Conservation (phyloP, 169 alveolate genomes). For the Plasmodium relictum region DNA sequence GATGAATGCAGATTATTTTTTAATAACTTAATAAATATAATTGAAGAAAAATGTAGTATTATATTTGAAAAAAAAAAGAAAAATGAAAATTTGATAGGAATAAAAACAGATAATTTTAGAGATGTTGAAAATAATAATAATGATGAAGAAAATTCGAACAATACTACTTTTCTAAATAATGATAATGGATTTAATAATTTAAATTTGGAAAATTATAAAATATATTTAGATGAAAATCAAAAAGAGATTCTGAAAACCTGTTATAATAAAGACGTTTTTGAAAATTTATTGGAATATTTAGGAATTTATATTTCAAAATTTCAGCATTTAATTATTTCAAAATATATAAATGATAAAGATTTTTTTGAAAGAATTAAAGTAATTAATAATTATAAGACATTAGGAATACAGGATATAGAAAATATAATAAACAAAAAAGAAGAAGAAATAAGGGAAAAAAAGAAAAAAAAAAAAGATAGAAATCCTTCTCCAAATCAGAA, state of each 20-base stretch:
- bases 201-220: slow-evolving; percentile 18
- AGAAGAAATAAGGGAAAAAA: slow-evolving; percentile 44
- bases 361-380: slow-evolving; percentile 30
- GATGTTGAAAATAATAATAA: neutral
- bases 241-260: slow-evolving; percentile 15
- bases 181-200: neutral
- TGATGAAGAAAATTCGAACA: neutral
- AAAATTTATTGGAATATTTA: slow-evolving; percentile 8
- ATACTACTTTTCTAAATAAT: neutral
- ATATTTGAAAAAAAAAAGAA: slow-evolving; percentile 5
- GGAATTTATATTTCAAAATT: slow-evolving; percentile 17
- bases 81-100: neutral
- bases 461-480: slow-evolving; percentile 47
- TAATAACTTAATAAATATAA: slow-evolving; percentile 31
- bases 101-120: neutral
- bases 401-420: slow-evolving; percentile 30
- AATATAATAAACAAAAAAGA: slow-evolving; percentile 21
- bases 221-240: slow-evolving; percentile 18
- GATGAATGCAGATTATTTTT: slow-evolving; percentile 59
- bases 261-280: neutral
- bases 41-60: slow-evolving; percentile 14
- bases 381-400: slow-evolving; percentile 48
- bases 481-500: slow-evolving; percentile 47
- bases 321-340: slow-evolving; percentile 19
- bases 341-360: slow-evolving; percentile 45